Evolutionary conservation across 345 rosid genomes (phyloP).

Genomic region (Eucalyptus pumila): DNA sequence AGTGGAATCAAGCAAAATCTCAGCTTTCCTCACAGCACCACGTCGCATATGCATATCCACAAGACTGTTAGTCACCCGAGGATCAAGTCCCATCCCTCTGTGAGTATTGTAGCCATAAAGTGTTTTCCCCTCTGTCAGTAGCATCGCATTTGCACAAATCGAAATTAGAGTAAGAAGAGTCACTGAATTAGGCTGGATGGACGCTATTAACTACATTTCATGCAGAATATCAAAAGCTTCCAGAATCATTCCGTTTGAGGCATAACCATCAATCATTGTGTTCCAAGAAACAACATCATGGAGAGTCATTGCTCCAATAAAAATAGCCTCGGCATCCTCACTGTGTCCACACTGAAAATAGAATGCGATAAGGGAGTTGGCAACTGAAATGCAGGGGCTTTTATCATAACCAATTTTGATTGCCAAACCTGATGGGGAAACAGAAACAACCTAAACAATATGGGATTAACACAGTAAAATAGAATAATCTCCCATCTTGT

Average conservation of each 20-base stretch:
- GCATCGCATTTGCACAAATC: constrained; percentile 17
- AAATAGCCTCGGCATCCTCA: constrained; percentile 21
- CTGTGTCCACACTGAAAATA: constrained; percentile 29
- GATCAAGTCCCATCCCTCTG: constrained; percentile 6
- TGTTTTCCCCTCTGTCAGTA: constrained; percentile 30
- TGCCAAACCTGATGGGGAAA: neutral
- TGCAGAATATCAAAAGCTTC: constrained; percentile 27
- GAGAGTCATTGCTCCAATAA: constrained; percentile 2
- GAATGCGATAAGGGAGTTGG: constrained; percentile 43
- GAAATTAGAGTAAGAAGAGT: constrained; percentile 24
- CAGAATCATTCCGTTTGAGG: constrained; percentile 19
- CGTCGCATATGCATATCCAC: constrained; percentile 35
- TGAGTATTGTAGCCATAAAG: constrained; percentile 29
- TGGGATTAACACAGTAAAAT: no score
- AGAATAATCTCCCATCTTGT: no score
- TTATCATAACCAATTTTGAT: constrained; percentile 19
- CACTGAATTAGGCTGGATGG: constrained; percentile 20
- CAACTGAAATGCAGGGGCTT: constrained; percentile 16
- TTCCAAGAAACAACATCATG: constrained; percentile 46
- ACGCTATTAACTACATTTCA: constrained; percentile 18
- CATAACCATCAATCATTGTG: constrained; percentile 36
- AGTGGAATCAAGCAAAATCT: constrained; percentile 13
- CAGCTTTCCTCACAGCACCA: constrained; percentile 11
- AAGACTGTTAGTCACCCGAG: constrained; percentile 19
- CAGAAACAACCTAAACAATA: no score